Percentiles rank a stretch among this genome's conserved stretches.
Conservation (phyloP, 2,329 filamentous ascomycete genomes). For the Calonectria ilicicola region DNA sequence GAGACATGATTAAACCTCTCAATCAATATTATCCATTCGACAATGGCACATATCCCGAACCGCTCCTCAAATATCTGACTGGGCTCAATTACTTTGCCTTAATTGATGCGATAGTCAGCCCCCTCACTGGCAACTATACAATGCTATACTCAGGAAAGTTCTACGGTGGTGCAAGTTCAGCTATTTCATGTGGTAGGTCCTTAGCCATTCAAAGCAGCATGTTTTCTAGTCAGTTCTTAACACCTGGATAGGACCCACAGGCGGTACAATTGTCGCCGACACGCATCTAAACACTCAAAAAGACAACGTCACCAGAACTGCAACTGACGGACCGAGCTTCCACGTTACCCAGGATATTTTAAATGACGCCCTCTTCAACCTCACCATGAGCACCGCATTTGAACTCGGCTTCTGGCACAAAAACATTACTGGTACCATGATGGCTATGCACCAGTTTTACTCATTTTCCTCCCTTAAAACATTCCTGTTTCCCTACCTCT, state of each 20-base stretch:
- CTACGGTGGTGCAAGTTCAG: neutral
- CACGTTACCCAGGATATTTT: neutral
- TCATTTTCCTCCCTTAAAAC: neutral
- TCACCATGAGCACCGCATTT: neutral
- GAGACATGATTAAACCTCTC: neutral
- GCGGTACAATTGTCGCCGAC: neutral
- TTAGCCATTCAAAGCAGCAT: neutral
- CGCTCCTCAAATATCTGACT: neutral
- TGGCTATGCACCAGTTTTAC: neutral
- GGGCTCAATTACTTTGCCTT: neutral
- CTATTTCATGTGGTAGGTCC: neutral
- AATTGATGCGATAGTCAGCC: neutral
- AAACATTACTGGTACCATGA: neutral
- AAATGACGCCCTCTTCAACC: neutral
- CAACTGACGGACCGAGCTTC: neutral
- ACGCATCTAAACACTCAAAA: neutral
- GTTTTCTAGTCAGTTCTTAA: neutral
- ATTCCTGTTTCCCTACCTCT: neutral
- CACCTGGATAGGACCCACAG: neutral
- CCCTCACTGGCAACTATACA: neutral
- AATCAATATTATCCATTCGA: neutral
- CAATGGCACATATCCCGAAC: neutral
- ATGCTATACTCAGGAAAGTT: neutral
- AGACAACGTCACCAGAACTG: neutral
- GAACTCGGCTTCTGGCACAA: neutral